Conservation (phyloP, 495 filamentous ascomycete genomes). For the Diplogelasinospora grovesii region DNA sequence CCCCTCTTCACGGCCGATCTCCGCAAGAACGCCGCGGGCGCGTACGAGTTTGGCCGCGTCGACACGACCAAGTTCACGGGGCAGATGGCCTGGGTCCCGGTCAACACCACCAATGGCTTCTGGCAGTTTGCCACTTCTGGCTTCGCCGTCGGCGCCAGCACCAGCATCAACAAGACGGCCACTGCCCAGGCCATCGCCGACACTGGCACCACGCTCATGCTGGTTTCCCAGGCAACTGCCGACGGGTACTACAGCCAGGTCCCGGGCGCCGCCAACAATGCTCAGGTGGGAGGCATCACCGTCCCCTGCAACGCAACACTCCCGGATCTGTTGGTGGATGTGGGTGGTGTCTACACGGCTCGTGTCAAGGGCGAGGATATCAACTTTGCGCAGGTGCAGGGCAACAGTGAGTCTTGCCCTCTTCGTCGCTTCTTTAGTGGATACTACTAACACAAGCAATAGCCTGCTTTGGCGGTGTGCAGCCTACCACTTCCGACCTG, state of each 20-base stretch:
- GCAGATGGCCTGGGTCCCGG: constrained; percentile 52
- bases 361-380: constrained; percentile 60
- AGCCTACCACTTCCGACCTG: constrained; percentile 52
- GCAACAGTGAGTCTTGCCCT: constrained; percentile 29
- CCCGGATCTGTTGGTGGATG: constrained; percentile 60
- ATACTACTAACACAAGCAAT: constrained; percentile 7
- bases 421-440: background rate
- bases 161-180: constrained; percentile 17
- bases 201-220: constrained; percentile 66
- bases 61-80: constrained; percentile 61
- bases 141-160: constrained; percentile 47
- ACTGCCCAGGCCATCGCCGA: constrained; percentile 60
- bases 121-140: constrained; percentile 62
- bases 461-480: constrained; percentile 69
- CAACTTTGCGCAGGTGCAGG: constrained; percentile 55
- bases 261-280: constrained; percentile 42
- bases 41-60: constrained; percentile 73
- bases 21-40: constrained; percentile 51
- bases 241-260: constrained; percentile 59
- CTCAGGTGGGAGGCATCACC: constrained; percentile 51
- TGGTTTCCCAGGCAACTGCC: constrained; percentile 57
- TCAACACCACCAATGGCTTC: constrained; percentile 61
- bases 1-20: constrained; percentile 71
- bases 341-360: constrained; percentile 54
- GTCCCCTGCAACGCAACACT: constrained; percentile 56